These are phyloP conservation scores for Kingdonia uniflora DNA, from an alignment of 164 flowering plant species.

Conservation along the genomic window DNA sequence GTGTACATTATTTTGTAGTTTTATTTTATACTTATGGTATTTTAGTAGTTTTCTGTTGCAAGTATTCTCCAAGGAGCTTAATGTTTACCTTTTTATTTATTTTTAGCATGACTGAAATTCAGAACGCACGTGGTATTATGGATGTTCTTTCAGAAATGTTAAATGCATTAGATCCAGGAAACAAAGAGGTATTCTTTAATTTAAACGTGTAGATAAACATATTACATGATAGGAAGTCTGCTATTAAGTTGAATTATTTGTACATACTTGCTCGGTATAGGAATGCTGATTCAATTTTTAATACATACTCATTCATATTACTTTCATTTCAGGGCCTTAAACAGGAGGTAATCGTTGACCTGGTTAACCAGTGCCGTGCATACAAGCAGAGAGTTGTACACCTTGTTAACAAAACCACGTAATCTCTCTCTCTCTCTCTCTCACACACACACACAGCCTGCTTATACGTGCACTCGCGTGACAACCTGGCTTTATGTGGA, in stretches of 20 bases:
- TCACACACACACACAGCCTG: too few species aligned
- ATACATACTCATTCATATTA: slow-evolving; percentile 2
- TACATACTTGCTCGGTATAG: too few species aligned
- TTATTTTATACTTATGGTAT: not conserved
- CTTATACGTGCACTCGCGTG: too few species aligned
- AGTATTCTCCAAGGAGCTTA: not conserved
- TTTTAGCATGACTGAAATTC: slow-evolving; percentile 79
- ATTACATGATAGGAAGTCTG: too few species aligned
- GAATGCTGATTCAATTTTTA: too few species aligned
- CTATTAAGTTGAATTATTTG: too few species aligned
- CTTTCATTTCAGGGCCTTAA: slow-evolving; percentile 52
- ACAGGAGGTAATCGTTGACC: slow-evolving; percentile 89
- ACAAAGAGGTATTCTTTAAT: slow-evolving; percentile 22
- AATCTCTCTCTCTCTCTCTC: slow-evolving; percentile 38
- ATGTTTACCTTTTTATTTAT: slow-evolving; percentile 1
- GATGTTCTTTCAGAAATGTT: slow-evolving; percentile 98
- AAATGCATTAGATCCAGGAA: slow-evolving; percentile 75
- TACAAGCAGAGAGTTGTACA: slow-evolving; percentile 96
- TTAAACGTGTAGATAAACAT: too few species aligned
- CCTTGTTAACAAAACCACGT: slow-evolving; percentile 88
- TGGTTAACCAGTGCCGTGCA: slow-evolving; percentile 87
- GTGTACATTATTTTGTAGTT: too few species aligned
- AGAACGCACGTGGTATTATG: slow-evolving; percentile 95
- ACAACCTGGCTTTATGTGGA: too few species aligned
- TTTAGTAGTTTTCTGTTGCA: slow-evolving; percentile 3